Percentiles rank a stretch among this genome's conserved stretches.
Conservation (phyloP, 2,329 filamentous ascomycete genomes). For the Colletotrichum plurivorum region DNA sequence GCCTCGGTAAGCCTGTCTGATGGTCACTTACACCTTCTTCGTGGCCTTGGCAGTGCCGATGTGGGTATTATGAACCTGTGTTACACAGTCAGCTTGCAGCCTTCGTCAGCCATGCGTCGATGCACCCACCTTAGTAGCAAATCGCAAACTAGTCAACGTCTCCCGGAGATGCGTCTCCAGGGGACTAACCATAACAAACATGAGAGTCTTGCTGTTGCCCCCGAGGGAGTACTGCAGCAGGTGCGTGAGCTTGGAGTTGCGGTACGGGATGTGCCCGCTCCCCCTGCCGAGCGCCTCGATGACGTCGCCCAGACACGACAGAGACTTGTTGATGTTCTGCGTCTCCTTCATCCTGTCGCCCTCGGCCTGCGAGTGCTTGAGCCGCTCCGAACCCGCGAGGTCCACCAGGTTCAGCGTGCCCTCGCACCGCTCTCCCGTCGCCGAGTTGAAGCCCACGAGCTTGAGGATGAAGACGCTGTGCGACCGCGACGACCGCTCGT, state of each 20-base stretch:
- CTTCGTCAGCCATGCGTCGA: rapidly evolving
- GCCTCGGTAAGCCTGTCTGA: constrained; percentile 28
- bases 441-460: constrained; percentile 75
- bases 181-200: constrained; percentile 99
- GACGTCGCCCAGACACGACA: constrained; percentile 93
- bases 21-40: constrained; percentile 61
- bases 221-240: constrained; percentile 94
- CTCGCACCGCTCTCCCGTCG: constrained; percentile 87
- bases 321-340: constrained; percentile 95
- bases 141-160: constrained; percentile 93
- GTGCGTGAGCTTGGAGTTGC: constrained; percentile 97
- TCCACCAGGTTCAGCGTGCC: constrained; percentile 97
- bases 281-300: constrained; percentile 92
- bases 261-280: constrained; percentile 89
- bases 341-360: constrained; percentile 93
- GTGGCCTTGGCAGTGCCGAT: constrained; percentile 89
- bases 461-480: constrained; percentile 98
- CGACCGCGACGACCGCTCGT: constrained; percentile 92
- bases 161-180: constrained; percentile 92
- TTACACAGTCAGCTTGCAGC: constrained; percentile 18
- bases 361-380: constrained; percentile 88
- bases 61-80: constrained; percentile 86
- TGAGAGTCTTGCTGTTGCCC: constrained; percentile 96
- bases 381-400: constrained; percentile 90
- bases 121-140: constrained; percentile 86